Evolutionary conservation across 2,329 filamentous ascomycete species (phyloP).

Genomic region (Diplodia scrobiculata): DNA sequence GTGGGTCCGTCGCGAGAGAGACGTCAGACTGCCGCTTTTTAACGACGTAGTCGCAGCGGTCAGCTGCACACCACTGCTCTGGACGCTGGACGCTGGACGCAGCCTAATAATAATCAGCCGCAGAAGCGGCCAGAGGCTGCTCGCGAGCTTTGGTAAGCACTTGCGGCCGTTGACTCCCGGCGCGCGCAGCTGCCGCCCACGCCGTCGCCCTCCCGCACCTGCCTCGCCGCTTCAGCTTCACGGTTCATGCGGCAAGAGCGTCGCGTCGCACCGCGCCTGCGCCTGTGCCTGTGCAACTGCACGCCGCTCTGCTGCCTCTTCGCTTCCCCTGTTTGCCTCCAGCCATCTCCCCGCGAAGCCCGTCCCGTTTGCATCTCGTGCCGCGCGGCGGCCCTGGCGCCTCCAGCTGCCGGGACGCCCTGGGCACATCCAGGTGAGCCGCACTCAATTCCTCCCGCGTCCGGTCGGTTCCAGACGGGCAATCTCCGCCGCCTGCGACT

Average conservation of each 20-base stretch:
- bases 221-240: not conserved
- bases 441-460: constrained; percentile 21
- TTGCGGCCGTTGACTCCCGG: not conserved
- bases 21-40: constrained; percentile 25
- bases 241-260: constrained; percentile 24
- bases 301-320: not conserved
- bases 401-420: not conserved
- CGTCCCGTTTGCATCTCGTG: constrained; percentile 5
- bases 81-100: not conserved
- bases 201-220: not conserved
- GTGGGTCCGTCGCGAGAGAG: constrained; percentile 3
- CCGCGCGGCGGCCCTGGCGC: constrained; percentile 16
- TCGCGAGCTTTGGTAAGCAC: constrained; percentile 14
- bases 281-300: not conserved
- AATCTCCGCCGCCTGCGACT: constrained; percentile 14
- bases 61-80: not conserved
- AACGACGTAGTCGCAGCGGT: not conserved
- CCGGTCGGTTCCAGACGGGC: constrained; percentile 13
- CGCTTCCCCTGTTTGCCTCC: not conserved
- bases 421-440: constrained; percentile 14
- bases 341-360: constrained; percentile 5
- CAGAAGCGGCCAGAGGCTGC: not conserved
- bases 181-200: not conserved
- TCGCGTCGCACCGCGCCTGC: constrained; percentile 7
- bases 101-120: constrained; percentile 9